Evolutionary conservation across 176 grass and related monocot genomes (phyloP), one percentile per base, ranked within the genome.

Genomic region (Tillandsia leiboldiana): DNA sequence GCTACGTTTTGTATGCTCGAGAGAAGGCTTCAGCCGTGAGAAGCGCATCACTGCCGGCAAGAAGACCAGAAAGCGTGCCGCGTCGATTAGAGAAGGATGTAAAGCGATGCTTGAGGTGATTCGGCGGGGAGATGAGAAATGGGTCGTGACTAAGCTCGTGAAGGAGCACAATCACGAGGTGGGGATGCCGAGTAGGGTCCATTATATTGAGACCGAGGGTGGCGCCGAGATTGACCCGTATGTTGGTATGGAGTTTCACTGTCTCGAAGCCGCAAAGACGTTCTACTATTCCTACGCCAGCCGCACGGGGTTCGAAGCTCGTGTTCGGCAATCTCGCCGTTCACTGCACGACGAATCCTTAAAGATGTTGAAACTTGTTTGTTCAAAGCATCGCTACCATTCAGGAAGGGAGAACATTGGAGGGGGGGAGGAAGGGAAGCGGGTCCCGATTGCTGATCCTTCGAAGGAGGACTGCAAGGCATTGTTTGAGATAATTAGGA

Each of bases 301-400:
- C 57, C 90, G 90, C 51, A 52, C 74, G 12, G 92, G 92, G 28
- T 96, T 96, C 68, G 92, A 96, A 80, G 88, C 79, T 64, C 92
- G 92, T 12, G 83, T 96, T 3, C 86, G 92, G 20, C 88, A 92
- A 67, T 96, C 92, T 12, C 83, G 92, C 11, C 70, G 70, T 17
- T 92, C 90, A 28, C 85, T 87, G 3, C 86, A 92, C 10, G 92
- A 89, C 69, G 88, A 96, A 29, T 87, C 92, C 67, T 76, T 92
- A 57, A 96, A 96, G 82, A 96, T 96, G 92, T 71, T 96, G 68
- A 96, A 96, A 73, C 92, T 96, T 68, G 92, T 96, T 66, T 96
- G 92, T 78, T 96, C 92, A 1, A 96, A 83, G 71, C 92, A 96
- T 68, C 80, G 92, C 1, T 87, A 92, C 73, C 92, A 96, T 73